These are phyloP conservation scores for Xylaria sp. DNA, from an alignment of 2,329 filamentous ascomycete genomes.

Conservation along the genomic window DNA sequence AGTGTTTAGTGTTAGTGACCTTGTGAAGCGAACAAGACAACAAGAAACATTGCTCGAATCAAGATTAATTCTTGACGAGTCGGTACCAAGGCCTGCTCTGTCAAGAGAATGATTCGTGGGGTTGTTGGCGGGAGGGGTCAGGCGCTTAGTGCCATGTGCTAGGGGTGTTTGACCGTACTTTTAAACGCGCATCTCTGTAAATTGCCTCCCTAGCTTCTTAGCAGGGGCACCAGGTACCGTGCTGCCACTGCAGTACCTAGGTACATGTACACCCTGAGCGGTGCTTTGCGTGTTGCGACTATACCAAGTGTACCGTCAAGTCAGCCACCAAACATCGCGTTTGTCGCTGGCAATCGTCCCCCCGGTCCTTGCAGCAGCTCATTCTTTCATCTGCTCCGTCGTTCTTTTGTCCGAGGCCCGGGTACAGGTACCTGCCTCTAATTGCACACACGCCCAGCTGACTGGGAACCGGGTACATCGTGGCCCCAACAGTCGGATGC, in stretches of 20 bases:
- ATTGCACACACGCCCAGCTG: not conserved
- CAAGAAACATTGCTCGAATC: not conserved
- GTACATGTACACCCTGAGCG: no score
- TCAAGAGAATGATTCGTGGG: constrained; percentile 23
- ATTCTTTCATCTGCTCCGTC: not conserved
- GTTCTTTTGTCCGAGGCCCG: not conserved
- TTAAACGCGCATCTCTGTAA: constrained; percentile 16
- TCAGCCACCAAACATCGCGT: constrained; percentile 3
- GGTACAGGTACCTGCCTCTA: constrained; percentile 2
- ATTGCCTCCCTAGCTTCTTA: constrained; percentile 13
- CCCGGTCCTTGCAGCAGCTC: not conserved
- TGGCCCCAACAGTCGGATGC: constrained; percentile 18
- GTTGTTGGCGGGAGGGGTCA: no score
- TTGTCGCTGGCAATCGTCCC: constrained; percentile 1
- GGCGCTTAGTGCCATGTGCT: not conserved
- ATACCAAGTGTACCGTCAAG: not conserved
- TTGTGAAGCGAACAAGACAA: not conserved
- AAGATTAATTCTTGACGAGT: no score
- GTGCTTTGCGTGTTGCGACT: no score
- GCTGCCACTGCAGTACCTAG: constrained; percentile 4
- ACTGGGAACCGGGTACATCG: constrained; percentile 14
- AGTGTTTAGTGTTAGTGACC: not conserved
- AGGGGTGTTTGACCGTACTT: constrained; percentile 14
- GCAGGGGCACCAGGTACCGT: constrained; percentile 7
- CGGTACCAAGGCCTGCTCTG: no score